phyloP scores from a whole-genome alignment of 805 yeast species.

The Saturnispora diversa region DNA sequence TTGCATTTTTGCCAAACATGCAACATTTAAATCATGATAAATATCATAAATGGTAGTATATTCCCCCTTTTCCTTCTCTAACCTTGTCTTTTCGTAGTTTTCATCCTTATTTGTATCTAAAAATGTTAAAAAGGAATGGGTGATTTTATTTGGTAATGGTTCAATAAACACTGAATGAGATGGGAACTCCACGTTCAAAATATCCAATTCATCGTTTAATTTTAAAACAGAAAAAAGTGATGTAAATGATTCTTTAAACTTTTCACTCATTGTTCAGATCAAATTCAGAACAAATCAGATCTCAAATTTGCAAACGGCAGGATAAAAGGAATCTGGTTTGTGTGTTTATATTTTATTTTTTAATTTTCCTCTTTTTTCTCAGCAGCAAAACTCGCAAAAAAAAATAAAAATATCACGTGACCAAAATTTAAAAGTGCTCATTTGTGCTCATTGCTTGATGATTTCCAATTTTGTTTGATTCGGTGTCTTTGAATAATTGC shows the following conservation, averaged over 20 bases:
- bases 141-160: conserved; percentile 27
- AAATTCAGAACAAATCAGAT: too few species aligned
- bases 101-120: conserved; percentile 22
- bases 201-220: neutral
- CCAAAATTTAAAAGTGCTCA: too few species aligned
- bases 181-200: conserved; percentile 6
- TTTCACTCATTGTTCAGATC: conserved; percentile 6
- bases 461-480: too few species aligned
- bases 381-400: too few species aligned
- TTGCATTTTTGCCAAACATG: conserved; percentile 41
- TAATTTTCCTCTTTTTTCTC: too few species aligned
- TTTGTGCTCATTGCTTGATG: too few species aligned
- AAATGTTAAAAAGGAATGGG: conserved; percentile 34
- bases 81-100: conserved; percentile 28
- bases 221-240: neutral
- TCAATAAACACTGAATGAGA: conserved; percentile 9
- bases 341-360: too few species aligned
- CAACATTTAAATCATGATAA: conserved; percentile 60
- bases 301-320: too few species aligned
- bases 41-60: conserved; percentile 47
- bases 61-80: conserved; percentile 29
- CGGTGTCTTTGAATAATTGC: too few species aligned
- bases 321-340: too few species aligned
- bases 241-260: conserved; percentile 4
- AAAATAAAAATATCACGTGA: too few species aligned